Percentiles rank a stretch among this genome's conserved stretches.
These are phyloP conservation scores for Saksenaea vasiformis DNA, from an alignment of 371 early-diverging fungal genomes.

Conservation along the genomic window DNA sequence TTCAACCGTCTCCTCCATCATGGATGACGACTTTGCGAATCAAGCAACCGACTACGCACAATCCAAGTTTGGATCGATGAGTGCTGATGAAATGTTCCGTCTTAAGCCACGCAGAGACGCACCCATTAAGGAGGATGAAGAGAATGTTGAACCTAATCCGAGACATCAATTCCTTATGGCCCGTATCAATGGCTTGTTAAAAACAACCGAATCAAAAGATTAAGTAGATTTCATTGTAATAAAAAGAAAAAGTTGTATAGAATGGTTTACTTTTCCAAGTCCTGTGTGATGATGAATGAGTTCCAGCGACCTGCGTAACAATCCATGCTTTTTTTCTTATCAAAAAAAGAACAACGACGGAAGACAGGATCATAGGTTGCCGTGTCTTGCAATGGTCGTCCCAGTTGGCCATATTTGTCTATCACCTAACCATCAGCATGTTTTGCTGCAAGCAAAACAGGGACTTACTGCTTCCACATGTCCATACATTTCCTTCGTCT, in stretches of 20 bases:
- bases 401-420: constrained; percentile 40
- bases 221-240: background rate
- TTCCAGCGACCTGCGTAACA: constrained; percentile 39
- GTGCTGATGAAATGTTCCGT: constrained; percentile 22
- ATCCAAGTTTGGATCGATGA: constrained; percentile 13
- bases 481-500: constrained; percentile 38
- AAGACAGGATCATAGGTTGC: constrained; percentile 13
- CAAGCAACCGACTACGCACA: background rate
- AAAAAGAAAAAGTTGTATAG: background rate
- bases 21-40: background rate
- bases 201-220: background rate
- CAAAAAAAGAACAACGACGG: constrained; percentile 17
- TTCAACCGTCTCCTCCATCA: constrained; percentile 8
- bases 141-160: constrained; percentile 20
- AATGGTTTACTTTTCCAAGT: background rate
- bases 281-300: constrained; percentile 23
- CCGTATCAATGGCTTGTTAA: constrained; percentile 3
- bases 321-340: constrained; percentile 18
- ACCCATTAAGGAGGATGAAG: constrained; percentile 7
- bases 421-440: background rate
- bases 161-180: constrained; percentile 17
- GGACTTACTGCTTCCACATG: constrained; percentile 43
- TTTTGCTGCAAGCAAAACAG: background rate
- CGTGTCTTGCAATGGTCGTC: constrained; percentile 9
- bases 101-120: constrained; percentile 3